These are phyloP conservation scores for Fragosphaeria purpurea DNA, from an alignment of 2,329 filamentous ascomycete species.

Conservation along the genomic window DNA sequence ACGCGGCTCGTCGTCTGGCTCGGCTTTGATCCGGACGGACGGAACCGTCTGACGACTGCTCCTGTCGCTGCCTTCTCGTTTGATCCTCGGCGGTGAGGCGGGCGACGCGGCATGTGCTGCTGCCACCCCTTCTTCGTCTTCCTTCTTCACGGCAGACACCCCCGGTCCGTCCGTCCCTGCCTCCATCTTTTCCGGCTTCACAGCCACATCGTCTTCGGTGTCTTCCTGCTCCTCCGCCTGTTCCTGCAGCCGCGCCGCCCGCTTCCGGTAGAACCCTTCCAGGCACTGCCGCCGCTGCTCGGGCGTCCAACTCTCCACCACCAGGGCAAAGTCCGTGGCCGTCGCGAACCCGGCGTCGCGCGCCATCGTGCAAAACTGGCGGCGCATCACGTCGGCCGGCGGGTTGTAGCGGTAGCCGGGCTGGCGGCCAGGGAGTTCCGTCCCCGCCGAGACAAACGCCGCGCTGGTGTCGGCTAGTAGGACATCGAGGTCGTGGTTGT, in stretches of 20 bases:
- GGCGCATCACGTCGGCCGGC: constrained; percentile 58
- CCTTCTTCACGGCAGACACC: not conserved
- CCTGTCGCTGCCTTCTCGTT: too few species aligned
- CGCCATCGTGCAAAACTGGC: constrained; percentile 91
- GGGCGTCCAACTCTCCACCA: constrained; percentile 85
- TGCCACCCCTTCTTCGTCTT: not conserved
- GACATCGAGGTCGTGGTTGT: constrained; percentile 23
- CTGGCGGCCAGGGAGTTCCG: not conserved
- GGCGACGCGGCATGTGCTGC: too few species aligned
- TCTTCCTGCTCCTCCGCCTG: constrained; percentile 4
- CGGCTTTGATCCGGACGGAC: too few species aligned
- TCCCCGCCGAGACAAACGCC: constrained; percentile 12
- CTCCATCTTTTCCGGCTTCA: not conserved
- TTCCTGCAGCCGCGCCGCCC: constrained; percentile 41
- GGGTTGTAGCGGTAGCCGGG: constrained; percentile 52
- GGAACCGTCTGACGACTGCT: too few species aligned
- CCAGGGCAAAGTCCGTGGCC: constrained; percentile 75
- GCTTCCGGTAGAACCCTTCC: constrained; percentile 65
- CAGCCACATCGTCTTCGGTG: constrained; percentile 9
- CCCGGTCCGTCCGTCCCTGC: not conserved
- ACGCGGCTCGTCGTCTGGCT: too few species aligned
- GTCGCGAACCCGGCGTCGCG: constrained; percentile 64
- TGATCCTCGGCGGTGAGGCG: too few species aligned
- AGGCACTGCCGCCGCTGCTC: constrained; percentile 69
- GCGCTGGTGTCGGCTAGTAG: constrained; percentile 45